phyloP scores from a whole-genome alignment of 2,329 filamentous ascomycete genomes.

The Cladophialophora bantiana region DNA sequence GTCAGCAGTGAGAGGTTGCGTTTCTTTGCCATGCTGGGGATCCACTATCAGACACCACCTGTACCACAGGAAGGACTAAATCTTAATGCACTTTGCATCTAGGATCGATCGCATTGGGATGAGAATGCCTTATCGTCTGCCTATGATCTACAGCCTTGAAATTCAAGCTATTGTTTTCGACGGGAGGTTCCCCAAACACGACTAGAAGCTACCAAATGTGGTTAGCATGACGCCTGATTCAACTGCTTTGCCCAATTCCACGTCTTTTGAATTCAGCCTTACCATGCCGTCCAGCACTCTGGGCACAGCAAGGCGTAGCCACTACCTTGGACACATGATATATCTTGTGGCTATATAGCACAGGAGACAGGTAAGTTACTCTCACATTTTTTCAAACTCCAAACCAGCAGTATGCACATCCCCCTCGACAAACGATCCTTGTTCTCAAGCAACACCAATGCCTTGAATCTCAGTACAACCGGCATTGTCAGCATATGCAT shows the following conservation, averaged over 20 bases:
- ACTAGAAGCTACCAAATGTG: neutral
- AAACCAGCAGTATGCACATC: neutral
- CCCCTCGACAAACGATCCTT: constrained; percentile 4
- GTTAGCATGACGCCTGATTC: neutral
- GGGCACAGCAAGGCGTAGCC: neutral
- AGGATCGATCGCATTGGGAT: neutral
- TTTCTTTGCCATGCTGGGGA: neutral
- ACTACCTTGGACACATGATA: neutral
- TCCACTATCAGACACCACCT: neutral
- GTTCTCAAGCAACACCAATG: neutral
- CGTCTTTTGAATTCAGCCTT: constrained; percentile 1
- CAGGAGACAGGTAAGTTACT: neutral
- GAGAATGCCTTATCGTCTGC: neutral
- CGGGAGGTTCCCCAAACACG: neutral
- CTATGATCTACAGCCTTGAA: neutral
- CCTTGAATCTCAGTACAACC: neutral
- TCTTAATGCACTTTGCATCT: neutral
- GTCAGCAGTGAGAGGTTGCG: too few relatives aligned
- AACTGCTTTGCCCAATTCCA: neutral
- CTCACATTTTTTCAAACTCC: neutral
- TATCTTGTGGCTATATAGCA: neutral
- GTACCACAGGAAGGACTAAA: neutral
- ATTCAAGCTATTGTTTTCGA: neutral
- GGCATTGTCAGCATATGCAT: constrained; percentile 5
- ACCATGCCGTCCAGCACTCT: neutral